Percentiles rank a stretch among this genome's conserved stretches.
phyloP scores from a whole-genome alignment of 805 yeast genomes.

The Cephaloascus albidus region DNA sequence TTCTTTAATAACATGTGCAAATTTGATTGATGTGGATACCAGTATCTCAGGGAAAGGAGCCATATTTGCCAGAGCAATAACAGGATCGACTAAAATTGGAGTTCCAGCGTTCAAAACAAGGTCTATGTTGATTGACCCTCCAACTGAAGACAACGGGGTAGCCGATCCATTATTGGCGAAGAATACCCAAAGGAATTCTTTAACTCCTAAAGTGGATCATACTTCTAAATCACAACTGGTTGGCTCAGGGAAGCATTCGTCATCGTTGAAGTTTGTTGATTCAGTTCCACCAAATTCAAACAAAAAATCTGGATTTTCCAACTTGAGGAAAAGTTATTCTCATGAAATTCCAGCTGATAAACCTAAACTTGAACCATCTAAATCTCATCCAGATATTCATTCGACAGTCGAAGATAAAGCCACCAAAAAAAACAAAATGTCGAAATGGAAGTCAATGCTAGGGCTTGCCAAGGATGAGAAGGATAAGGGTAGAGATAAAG shows the following conservation, averaged over 20 bases:
- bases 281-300: constrained; percentile 9
- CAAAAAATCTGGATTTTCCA: constrained; percentile 5
- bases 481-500: too few relatives aligned
- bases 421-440: neutral
- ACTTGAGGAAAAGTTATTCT: constrained; percentile 24
- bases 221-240: neutral
- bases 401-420: neutral
- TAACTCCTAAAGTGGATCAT: constrained; percentile 2
- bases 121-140: constrained; percentile 25
- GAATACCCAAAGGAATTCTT: neutral
- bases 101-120: constrained; percentile 30
- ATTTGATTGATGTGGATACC: constrained; percentile 24
- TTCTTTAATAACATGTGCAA: constrained; percentile 23
- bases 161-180: constrained; percentile 4
- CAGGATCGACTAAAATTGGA: constrained; percentile 32
- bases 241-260: constrained; percentile 10
- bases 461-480: neutral
- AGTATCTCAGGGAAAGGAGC: constrained; percentile 31
- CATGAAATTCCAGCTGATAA: constrained; percentile 18
- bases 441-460: neutral
- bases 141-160: constrained; percentile 4
- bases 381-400: constrained; percentile 27
- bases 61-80: constrained; percentile 27
- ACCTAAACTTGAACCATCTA: constrained; percentile 22
- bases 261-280: constrained; percentile 21